Evolutionary conservation across 1,139 yeast genomes (phyloP).

Genomic region (Hansenula lynferdii): DNA sequence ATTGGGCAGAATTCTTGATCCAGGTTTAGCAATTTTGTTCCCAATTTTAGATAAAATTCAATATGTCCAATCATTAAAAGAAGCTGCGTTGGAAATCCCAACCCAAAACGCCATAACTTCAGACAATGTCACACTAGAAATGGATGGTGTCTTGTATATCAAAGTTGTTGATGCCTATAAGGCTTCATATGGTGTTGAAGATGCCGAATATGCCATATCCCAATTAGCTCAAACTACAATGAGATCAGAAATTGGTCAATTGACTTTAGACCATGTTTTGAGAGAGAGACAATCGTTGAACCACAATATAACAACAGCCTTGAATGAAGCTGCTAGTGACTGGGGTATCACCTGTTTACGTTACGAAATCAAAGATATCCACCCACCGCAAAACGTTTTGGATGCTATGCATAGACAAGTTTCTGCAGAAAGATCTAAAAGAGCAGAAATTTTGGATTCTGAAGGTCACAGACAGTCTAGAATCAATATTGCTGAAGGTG

Average conservation of each 20-base stretch:
- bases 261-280: constrained; percentile 73
- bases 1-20: constrained; percentile 65
- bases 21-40: constrained; percentile 70
- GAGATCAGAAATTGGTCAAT: constrained; percentile 84
- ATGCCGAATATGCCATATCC: constrained; percentile 78
- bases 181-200: constrained; percentile 87
- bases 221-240: constrained; percentile 89
- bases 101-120: constrained; percentile 82
- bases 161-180: constrained; percentile 77
- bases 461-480: constrained; percentile 79
- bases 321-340: constrained; percentile 78
- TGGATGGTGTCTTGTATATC: constrained; percentile 80
- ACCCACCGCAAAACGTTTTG: constrained; percentile 82
- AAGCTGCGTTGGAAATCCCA: constrained; percentile 80
- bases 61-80: constrained; percentile 79
- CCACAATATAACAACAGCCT: constrained; percentile 64
- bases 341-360: constrained; percentile 88
- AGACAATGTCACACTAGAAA: constrained; percentile 78
- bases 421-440: constrained; percentile 77
- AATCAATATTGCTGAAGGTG: constrained; percentile 82
- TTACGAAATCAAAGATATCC: constrained; percentile 84
- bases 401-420: constrained; percentile 93
- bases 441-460: constrained; percentile 83
- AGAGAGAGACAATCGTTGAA: constrained; percentile 72
- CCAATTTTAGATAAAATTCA: constrained; percentile 74